Percentiles rank a stretch among this genome's conserved stretches.
Evolutionary conservation across 2,329 filamentous ascomycete species (phyloP).

Genomic region (Colletotrichum trifolii): DNA sequence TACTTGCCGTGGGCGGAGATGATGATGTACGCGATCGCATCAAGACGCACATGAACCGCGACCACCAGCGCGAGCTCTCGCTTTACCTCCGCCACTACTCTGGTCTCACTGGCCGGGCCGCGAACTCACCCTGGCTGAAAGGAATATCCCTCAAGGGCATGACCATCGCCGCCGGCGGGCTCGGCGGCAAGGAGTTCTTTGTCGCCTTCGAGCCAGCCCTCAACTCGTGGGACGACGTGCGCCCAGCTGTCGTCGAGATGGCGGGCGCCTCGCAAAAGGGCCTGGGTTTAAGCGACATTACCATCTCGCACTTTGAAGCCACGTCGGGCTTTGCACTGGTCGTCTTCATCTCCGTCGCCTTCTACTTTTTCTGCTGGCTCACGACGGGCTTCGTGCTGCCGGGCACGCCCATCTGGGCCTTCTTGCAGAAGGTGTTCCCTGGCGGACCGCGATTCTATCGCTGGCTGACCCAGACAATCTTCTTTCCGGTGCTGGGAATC

Average conservation of each 20-base stretch:
- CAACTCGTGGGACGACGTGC: constrained; percentile 72
- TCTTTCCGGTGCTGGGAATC: constrained; percentile 68
- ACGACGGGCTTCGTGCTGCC: constrained; percentile 61
- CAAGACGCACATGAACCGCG: constrained; percentile 87
- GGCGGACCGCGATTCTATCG: constrained; percentile 68
- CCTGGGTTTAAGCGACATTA: constrained; percentile 67
- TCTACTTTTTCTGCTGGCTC: constrained; percentile 65
- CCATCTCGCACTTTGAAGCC: constrained; percentile 52
- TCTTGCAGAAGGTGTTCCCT: constrained; percentile 64
- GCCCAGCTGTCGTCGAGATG: constrained; percentile 79
- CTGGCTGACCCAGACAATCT: constrained; percentile 68
- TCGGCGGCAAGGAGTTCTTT: constrained; percentile 55
- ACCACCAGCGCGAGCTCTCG: constrained; percentile 79
- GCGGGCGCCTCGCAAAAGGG: constrained; percentile 63
- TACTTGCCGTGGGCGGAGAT: constrained; percentile 37
- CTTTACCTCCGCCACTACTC: constrained; percentile 82
- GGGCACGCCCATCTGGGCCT: constrained; percentile 60
- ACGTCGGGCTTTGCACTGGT: constrained; percentile 59
- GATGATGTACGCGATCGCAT: constrained; percentile 49
- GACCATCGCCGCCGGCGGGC: constrained; percentile 61
- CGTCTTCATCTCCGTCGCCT: constrained; percentile 64
- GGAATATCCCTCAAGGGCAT: constrained; percentile 75
- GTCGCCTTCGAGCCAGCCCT: constrained; percentile 79
- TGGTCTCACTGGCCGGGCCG: constrained; percentile 64
- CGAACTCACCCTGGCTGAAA: constrained; percentile 69